Conservation (phyloP, 768 basidiomycete species). For the Epithele typhae region DNA sequence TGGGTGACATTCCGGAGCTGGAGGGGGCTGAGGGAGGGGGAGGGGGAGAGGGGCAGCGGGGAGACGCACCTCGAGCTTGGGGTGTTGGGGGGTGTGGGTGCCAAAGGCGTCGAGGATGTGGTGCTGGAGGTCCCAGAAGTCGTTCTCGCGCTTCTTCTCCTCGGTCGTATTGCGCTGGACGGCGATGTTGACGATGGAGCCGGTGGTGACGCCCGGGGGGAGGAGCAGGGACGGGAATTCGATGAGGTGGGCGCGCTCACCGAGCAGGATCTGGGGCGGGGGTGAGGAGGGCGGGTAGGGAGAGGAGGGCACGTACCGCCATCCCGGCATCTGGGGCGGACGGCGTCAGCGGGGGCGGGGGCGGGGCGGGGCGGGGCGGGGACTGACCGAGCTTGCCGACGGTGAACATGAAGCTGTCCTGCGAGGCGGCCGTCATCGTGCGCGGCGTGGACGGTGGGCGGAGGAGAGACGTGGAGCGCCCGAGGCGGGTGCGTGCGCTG, state of each 20-base stretch:
- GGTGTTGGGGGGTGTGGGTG: conserved; percentile 57
- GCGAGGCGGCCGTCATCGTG: conserved; percentile 34
- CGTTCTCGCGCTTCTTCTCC: conserved; percentile 74
- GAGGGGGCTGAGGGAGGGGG: not conserved
- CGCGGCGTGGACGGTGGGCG: not conserved
- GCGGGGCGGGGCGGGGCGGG: not conserved
- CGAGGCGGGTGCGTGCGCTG: no score
- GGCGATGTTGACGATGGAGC: conserved; percentile 96
- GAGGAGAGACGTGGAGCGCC: not conserved
- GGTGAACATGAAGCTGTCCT: conserved; percentile 84
- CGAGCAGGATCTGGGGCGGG: conserved; percentile 71
- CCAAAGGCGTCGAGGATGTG: conserved; percentile 79
- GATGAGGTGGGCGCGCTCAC: conserved; percentile 92
- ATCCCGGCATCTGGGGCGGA: conserved; percentile 79
- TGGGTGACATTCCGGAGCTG: conserved; percentile 93
- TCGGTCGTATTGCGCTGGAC: conserved; percentile 85
- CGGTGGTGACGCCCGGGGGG: conserved; percentile 87
- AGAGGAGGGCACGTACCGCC: conserved; percentile 56
- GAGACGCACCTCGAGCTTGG: conserved; percentile 72
- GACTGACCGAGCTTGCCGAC: conserved; percentile 89
- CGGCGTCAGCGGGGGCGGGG: not conserved
- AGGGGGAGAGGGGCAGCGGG: no score
- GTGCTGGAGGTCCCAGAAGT: conserved; percentile 83
- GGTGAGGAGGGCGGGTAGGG: conserved; percentile 15
- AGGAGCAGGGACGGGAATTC: conserved; percentile 96